These are phyloP conservation scores for Aspergillus glaucus DNA, from an alignment of 2,329 filamentous ascomycete species.

Conservation along the genomic window DNA sequence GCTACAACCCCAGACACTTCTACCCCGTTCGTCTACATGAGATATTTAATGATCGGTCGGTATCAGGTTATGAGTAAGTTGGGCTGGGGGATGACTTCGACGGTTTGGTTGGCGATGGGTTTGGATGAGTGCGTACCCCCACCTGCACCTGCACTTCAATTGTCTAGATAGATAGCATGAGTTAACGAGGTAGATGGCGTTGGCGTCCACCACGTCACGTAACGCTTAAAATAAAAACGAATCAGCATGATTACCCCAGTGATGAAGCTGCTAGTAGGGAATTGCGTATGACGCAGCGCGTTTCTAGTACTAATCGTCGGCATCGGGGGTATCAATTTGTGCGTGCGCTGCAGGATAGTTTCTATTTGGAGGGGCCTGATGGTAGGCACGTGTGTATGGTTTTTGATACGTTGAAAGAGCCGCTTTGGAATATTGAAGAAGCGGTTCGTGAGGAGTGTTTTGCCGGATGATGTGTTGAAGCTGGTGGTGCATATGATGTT, in stretches of 20 bases:
- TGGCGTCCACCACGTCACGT: too few relatives aligned
- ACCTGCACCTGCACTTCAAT: too few relatives aligned
- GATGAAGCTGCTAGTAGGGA: too few relatives aligned
- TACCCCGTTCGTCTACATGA: constrained; percentile 37
- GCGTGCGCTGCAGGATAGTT: too few relatives aligned
- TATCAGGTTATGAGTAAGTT: constrained; percentile 39
- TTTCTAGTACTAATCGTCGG: too few relatives aligned
- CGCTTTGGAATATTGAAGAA: constrained; percentile 24
- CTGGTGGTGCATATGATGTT: constrained; percentile 30
- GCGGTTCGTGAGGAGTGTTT: constrained; percentile 17
- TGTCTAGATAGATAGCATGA: not conserved
- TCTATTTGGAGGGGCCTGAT: too few relatives aligned
- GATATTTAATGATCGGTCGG: constrained; percentile 24
- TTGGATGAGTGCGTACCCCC: constrained; percentile 13
- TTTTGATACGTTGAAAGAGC: constrained; percentile 8
- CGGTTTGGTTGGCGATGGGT: constrained; percentile 40
- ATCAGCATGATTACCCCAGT: too few relatives aligned
- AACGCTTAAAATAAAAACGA: too few relatives aligned
- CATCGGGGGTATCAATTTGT: too few relatives aligned
- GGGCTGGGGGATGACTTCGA: constrained; percentile 38
- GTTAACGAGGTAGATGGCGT: too few relatives aligned
- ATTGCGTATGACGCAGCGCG: too few relatives aligned
- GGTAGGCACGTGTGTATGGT: too few relatives aligned
- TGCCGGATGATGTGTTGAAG: constrained; percentile 26
- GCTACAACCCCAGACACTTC: constrained; percentile 30